Conservation (phyloP, 2,329 filamentous ascomycete genomes). For the Thermoascus crustaceus region DNA sequence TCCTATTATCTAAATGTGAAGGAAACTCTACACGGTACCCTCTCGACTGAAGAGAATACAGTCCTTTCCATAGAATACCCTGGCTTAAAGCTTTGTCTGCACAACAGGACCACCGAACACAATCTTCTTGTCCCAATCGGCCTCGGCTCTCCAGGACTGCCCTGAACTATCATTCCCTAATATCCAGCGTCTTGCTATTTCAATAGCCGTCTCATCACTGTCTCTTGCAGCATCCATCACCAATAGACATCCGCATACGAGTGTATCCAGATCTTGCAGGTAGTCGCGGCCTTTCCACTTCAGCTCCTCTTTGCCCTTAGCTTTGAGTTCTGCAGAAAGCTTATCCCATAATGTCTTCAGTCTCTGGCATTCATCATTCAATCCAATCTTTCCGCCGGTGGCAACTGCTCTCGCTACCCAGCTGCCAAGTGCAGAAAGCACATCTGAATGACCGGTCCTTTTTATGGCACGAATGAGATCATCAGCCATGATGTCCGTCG, state of each 20-base stretch:
- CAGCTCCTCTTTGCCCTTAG: slow-evolving; percentile 18
- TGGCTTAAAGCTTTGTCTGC: slow-evolving; percentile 6
- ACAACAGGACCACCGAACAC: slow-evolving; percentile 6
- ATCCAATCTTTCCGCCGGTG: slow-evolving; percentile 1
- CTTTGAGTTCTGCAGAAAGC: slow-evolving; percentile 4
- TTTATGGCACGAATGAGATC: slow-evolving; percentile 37
- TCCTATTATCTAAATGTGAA: no score
- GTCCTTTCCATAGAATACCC: no score
- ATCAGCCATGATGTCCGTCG: slow-evolving; percentile 58
- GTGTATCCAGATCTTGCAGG: slow-evolving; percentile 19
- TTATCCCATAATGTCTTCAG: slow-evolving; percentile 35
- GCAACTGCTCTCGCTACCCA: slow-evolving; percentile 39
- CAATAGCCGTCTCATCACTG: slow-evolving; percentile 18
- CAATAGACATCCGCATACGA: slow-evolving; percentile 22
- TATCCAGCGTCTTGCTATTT: slow-evolving; percentile 11
- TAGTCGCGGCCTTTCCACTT: slow-evolving; percentile 19
- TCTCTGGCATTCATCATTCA: slow-evolving; percentile 25
- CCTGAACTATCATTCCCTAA: background rate
- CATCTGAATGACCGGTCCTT: no score
- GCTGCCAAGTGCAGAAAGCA: slow-evolving; percentile 20
- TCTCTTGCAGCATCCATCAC: slow-evolving; percentile 25
- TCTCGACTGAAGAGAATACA: no score
- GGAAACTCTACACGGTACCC: no score
- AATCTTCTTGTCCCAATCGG: slow-evolving; percentile 8
- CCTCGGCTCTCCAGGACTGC: slow-evolving; percentile 4